These are phyloP conservation scores for Fonsecaea nubica DNA, from an alignment of 2,329 filamentous ascomycete species.

Conservation along the genomic window DNA sequence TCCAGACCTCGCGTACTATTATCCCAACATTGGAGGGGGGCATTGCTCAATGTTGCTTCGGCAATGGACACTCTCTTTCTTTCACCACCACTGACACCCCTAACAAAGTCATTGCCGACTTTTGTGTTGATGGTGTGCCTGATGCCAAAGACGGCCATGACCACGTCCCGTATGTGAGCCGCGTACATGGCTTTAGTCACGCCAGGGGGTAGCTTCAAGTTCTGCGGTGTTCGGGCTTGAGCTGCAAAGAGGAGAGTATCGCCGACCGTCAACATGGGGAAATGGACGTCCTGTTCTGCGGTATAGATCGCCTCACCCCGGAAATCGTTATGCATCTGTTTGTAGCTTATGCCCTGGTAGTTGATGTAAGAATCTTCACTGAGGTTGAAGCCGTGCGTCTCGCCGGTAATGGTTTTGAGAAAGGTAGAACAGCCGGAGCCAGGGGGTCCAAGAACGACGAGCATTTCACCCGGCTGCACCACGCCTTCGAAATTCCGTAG, in stretches of 20 bases:
- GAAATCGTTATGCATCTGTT: slow-evolving; percentile 71
- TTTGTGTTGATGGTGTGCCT: slow-evolving; percentile 61
- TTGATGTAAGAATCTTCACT: slow-evolving; percentile 76
- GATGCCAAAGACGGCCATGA: slow-evolving; percentile 55
- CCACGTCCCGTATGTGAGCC: slow-evolving; percentile 52
- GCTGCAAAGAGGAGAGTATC: slow-evolving; percentile 63
- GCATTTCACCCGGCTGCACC: slow-evolving; percentile 44
- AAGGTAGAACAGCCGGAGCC: slow-evolving; percentile 74
- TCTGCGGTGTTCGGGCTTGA: slow-evolving; percentile 57
- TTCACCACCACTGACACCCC: slow-evolving; percentile 68
- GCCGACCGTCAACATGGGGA: slow-evolving; percentile 73
- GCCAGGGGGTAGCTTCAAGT: slow-evolving; percentile 48
- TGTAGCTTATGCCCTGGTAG: slow-evolving; percentile 67
- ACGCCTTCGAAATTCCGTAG: slow-evolving; percentile 40
- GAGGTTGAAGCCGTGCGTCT: slow-evolving; percentile 79
- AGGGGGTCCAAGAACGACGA: slow-evolving; percentile 51
- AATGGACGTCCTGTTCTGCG: slow-evolving; percentile 82
- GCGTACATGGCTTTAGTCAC: slow-evolving; percentile 52
- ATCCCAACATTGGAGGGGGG: slow-evolving; percentile 50
- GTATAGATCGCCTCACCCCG: slow-evolving; percentile 84
- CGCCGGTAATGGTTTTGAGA: slow-evolving; percentile 81
- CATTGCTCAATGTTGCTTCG: slow-evolving; percentile 56
- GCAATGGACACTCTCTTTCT: slow-evolving; percentile 68
- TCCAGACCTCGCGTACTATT: slow-evolving; percentile 61
- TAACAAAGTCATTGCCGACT: slow-evolving; percentile 62